Percentiles rank a stretch among this genome's conserved stretches.
Conservation (phyloP, 2,329 filamentous ascomycete genomes). For the Pseudocercospora eumusae region DNA sequence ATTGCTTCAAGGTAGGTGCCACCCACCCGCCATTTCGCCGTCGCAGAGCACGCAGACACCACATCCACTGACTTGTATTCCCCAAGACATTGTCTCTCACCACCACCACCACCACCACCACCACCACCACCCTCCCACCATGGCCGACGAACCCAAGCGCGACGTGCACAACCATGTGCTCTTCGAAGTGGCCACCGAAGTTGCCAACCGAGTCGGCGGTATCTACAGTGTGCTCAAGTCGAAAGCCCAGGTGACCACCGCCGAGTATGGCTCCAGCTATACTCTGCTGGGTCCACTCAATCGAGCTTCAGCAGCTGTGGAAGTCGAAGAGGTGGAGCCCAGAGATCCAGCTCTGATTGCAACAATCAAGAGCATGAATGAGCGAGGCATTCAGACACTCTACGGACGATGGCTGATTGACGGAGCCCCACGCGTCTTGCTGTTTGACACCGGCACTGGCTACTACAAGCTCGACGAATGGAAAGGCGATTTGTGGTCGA, state of each 20-base stretch:
- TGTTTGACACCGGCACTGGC: conserved; percentile 92
- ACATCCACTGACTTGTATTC: conserved; percentile 11
- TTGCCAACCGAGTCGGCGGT: conserved; percentile 95
- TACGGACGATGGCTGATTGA: conserved; percentile 98
- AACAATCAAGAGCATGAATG: conserved; percentile 90
- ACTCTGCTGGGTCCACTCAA: conserved; percentile 94
- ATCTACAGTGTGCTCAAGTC: conserved; percentile 99
- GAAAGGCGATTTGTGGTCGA: conserved; percentile 95
- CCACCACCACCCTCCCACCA: conserved; percentile 23
- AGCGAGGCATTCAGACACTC: conserved; percentile 82
- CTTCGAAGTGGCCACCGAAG: conserved; percentile 95
- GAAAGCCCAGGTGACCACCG: conserved; percentile 94
- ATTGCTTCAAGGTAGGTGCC: background rate
- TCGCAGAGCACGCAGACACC: background rate
- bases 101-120: background rate
- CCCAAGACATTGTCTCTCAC: background rate
- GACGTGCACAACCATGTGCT: conserved; percentile 95
- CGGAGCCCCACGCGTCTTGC: conserved; percentile 85
- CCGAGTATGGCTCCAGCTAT: conserved; percentile 97
- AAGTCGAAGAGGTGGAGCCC: conserved; percentile 91
- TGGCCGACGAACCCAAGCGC: conserved; percentile 47
- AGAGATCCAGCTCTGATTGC: conserved; percentile 74
- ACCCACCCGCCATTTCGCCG: background rate
- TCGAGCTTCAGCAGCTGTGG: conserved; percentile 88
- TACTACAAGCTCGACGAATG: conserved; percentile 92